A percentile compares a stretch with the other conserved stretches of the same genome.
These are phyloP conservation scores for Aurinia saxatilis DNA, from an alignment of 345 rosid genomes.

Conservation along the genomic window DNA sequence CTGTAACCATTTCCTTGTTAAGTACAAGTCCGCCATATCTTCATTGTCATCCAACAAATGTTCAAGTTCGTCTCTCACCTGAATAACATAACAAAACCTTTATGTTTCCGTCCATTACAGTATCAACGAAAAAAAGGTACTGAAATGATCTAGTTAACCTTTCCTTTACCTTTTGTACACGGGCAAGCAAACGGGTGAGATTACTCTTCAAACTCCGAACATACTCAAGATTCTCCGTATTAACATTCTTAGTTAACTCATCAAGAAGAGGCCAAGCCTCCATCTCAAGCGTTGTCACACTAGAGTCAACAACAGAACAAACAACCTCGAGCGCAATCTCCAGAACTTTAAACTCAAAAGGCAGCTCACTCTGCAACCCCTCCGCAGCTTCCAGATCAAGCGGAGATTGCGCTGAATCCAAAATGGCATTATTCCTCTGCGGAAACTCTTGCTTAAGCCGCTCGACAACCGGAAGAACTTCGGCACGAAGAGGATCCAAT, in stretches of 20 bases:
- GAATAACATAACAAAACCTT: slow-evolving; percentile 2
- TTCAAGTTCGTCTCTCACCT: slow-evolving; percentile 93
- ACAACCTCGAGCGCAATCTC: slow-evolving; percentile 90
- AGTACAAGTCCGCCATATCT: slow-evolving; percentile 79
- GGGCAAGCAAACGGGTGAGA: slow-evolving; percentile 83
- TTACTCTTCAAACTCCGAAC: slow-evolving; percentile 87
- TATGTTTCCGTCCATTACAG: neutral
- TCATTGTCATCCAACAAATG: slow-evolving; percentile 81
- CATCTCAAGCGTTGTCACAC: slow-evolving; percentile 63
- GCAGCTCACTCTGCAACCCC: slow-evolving; percentile 76
- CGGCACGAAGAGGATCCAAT: slow-evolving; percentile 69
- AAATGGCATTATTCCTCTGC: slow-evolving; percentile 32
- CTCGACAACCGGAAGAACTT: slow-evolving; percentile 71
- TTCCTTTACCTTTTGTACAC: slow-evolving; percentile 72
- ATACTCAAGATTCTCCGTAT: slow-evolving; percentile 88
- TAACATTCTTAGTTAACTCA: slow-evolving; percentile 82
- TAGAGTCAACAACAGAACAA: slow-evolving; percentile 57
- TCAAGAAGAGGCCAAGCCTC: slow-evolving; percentile 87
- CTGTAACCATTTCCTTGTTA: slow-evolving; percentile 81
- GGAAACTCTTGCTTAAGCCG: slow-evolving; percentile 71
- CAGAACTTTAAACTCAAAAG: slow-evolving; percentile 91
- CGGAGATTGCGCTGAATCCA: slow-evolving; percentile 36
- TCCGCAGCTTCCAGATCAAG: slow-evolving; percentile 67
- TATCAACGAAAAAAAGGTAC: neutral
- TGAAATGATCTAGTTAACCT: neutral